Base-by-base conservation (phyloP, 2,329 filamentous ascomycete genomes). In the Phialocephala sp. region DNA sequence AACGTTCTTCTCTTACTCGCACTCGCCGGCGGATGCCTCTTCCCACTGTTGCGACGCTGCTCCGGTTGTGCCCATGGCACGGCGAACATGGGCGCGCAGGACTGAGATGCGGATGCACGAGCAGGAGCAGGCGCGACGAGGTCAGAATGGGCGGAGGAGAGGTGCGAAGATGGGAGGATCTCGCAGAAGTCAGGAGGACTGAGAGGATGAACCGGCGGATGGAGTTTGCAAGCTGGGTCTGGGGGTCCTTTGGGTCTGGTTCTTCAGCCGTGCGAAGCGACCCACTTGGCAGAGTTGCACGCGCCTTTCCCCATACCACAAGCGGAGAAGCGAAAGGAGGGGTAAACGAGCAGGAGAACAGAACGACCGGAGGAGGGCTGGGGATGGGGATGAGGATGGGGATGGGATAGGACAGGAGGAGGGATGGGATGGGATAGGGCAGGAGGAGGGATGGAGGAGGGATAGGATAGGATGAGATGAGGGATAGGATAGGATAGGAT, bases 271-370 rank as follows among this genome's bases (percentile, higher is more conserved):
- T 54, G 39, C 35, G 35, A n/a, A 35, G 47, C 43, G n/a, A 37
- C 32, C 59, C 27, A 37, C 59, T 50, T 54, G 50, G 50, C 27
- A 54, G 50, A 14, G 50, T 54, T 15, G 27, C 50, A 54, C 50
- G 15, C 22, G 20, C n/a, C 20, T 55, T 57, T 54, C 45, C 27
- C 56, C n/a, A 52, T 41, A 47, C 56, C 37, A 15, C 15, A 45
- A 45, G 62, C 56, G 45, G 47, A 56, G 57, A 20, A 60, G 62
- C 57, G 22, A 64, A 64, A 64, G 62, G 62, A 64, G 62, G 62
- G 62, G 62, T 45, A 64, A 64, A 39, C 27, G 27, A 32, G 27
- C 3, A 32, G 27, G 27, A 6, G 6, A n/a, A n/a, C n/a, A n/a
- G n/a, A n/a, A n/a, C n/a, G n/a, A n/a, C n/a, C n/a, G 27, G 27